These are phyloP conservation scores for Pseudocercospora pini-densiflorae DNA, from an alignment of 2,329 filamentous ascomycete genomes.

Conservation along the genomic window DNA sequence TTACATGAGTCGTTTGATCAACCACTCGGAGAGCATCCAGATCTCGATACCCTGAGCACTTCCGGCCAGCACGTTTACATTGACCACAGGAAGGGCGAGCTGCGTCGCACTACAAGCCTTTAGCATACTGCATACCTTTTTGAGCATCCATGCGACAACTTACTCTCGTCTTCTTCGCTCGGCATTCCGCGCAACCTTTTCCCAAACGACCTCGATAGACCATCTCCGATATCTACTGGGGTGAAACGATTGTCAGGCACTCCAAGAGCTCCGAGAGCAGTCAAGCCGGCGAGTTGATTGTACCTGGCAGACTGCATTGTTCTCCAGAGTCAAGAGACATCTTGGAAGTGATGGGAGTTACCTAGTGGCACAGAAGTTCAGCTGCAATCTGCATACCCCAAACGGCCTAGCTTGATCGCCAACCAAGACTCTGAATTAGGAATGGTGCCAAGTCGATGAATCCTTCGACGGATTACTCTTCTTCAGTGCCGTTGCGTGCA, in stretches of 20 bases:
- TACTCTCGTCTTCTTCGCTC: conserved; percentile 19
- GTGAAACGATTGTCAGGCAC: not conserved
- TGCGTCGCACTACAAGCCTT: conserved; percentile 10
- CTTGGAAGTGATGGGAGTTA: not conserved
- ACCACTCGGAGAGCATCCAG: conserved; percentile 13
- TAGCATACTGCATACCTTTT: conserved; percentile 2
- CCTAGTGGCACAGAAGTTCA: not conserved
- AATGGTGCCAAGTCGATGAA: not conserved
- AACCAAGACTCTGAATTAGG: not conserved
- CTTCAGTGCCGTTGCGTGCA: not conserved
- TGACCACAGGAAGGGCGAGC: conserved; percentile 11
- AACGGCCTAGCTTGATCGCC: not conserved
- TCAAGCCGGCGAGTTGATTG: not conserved
- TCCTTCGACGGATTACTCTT: not conserved
- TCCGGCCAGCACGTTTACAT: conserved; percentile 11
- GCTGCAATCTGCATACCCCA: conserved; percentile 7
- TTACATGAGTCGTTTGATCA: conserved; percentile 13
- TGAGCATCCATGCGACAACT: not conserved
- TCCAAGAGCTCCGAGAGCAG: not conserved
- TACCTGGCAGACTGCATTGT: not conserved
- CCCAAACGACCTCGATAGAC: conserved; percentile 15
- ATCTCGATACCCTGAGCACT: conserved; percentile 17
- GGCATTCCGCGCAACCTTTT: conserved; percentile 14
- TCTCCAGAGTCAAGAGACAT: not conserved
- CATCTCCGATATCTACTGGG: not conserved